These are phyloP conservation scores for Plenodomus biglobosus DNA, from an alignment of 2,329 filamentous ascomycete species.

Conservation along the genomic window DNA sequence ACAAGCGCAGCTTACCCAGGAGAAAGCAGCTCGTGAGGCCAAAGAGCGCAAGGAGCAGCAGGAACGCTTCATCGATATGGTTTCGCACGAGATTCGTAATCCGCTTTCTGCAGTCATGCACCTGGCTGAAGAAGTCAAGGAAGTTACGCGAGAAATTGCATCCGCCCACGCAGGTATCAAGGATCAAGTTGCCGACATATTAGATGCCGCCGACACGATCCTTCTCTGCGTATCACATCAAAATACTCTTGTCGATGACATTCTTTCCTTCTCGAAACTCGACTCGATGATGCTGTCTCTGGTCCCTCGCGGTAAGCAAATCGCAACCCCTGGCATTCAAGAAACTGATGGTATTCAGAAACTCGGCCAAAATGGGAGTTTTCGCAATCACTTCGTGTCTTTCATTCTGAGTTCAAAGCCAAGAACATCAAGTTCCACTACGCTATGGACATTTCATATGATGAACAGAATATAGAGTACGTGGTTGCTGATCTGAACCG, in stretches of 20 bases:
- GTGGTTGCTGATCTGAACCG: slow-evolving; percentile 44
- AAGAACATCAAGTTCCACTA: slow-evolving; percentile 44
- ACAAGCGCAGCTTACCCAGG: slow-evolving; percentile 46
- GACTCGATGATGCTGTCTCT: slow-evolving; percentile 50
- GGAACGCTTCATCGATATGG: slow-evolving; percentile 52
- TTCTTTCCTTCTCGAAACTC: slow-evolving; percentile 51
- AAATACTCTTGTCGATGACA: slow-evolving; percentile 51
- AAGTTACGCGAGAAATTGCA: slow-evolving; percentile 31
- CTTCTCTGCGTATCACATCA: slow-evolving; percentile 49
- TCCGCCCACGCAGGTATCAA: slow-evolving; percentile 16
- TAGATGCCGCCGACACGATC: slow-evolving; percentile 45
- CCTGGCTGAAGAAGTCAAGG: slow-evolving; percentile 48
- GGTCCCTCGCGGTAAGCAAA: slow-evolving; percentile 30
- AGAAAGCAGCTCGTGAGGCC: slow-evolving; percentile 48
- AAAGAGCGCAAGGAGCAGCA: slow-evolving; percentile 50
- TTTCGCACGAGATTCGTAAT: slow-evolving; percentile 47
- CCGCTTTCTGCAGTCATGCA: slow-evolving; percentile 46
- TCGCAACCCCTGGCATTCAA: slow-evolving; percentile 5
- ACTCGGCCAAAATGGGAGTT: slow-evolving; percentile 44
- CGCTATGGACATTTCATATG: slow-evolving; percentile 47
- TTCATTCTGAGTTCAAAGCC: slow-evolving; percentile 44
- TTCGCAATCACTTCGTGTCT: slow-evolving; percentile 43
- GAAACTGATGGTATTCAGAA: slow-evolving; percentile 16
- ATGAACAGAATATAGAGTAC: slow-evolving; percentile 42
- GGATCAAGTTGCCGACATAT: slow-evolving; percentile 31